Conservation (phyloP, 2,329 filamentous ascomycete species). For the Blumeria hordei region DNA sequence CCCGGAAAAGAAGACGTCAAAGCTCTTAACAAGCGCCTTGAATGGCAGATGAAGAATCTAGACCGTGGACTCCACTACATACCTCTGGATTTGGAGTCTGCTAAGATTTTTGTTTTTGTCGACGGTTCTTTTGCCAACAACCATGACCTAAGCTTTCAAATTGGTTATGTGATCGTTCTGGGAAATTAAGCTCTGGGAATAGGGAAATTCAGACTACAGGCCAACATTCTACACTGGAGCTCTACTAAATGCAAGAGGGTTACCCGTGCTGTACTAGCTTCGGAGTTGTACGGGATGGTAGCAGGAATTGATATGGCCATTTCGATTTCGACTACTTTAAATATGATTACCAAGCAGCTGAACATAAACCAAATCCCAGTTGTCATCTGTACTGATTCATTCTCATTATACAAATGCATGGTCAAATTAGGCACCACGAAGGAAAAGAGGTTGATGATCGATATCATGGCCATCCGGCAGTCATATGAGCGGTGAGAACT, state of each 20-base stretch:
- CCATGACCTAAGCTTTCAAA: background rate
- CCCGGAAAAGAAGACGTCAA: background rate
- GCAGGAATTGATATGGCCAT: slow-evolving; percentile 3
- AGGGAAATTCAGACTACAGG: background rate
- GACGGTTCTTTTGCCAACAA: slow-evolving; percentile 1
- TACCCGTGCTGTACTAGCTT: slow-evolving; percentile 4
- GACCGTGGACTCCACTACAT: background rate
- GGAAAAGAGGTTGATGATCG: slow-evolving; percentile 2
- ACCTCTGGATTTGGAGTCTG: background rate
- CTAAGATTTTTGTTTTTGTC: background rate
- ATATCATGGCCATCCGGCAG: slow-evolving; percentile 1
- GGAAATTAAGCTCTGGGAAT: background rate
- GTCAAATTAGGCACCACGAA: slow-evolving; percentile 4
- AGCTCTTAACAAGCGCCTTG: background rate
- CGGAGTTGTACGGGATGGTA: slow-evolving; percentile 4
- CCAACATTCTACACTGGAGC: slow-evolving; percentile 1
- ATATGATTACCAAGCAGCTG: slow-evolving; percentile 1
- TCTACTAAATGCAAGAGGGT: slow-evolving; percentile 3
- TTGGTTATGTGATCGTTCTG: background rate
- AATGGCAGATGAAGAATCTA: background rate
- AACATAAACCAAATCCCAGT: background rate
- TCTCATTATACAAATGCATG: slow-evolving; percentile 2
- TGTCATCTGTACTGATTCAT: slow-evolving; percentile 3
- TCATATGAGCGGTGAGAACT: slow-evolving; percentile 1
- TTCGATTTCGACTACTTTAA: background rate